Base-by-base conservation (phyloP, 352 stramenopile genomes). In the Globisporangium nagaii region DNA sequence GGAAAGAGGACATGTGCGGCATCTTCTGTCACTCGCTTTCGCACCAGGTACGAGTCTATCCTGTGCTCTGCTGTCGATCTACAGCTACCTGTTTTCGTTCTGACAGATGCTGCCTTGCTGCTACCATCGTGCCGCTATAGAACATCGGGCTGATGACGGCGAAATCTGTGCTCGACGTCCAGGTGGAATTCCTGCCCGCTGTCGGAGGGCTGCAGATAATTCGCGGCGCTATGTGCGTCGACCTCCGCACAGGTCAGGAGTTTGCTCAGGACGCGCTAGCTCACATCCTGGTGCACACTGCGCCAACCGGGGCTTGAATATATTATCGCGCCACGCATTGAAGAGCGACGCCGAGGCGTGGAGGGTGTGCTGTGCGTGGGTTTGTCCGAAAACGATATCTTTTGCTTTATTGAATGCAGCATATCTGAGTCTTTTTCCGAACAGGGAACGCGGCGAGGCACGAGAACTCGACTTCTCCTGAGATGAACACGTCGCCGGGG, bases 401-500 rank as follows among this genome's bases (percentile, higher is more conserved):
- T 39, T 24, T 57, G 37, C 34, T 60, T 41, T 55, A 70, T 55
- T 66, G 56, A 51, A 90, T 58, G 35, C 65, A 86, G 51, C 79
- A 90, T 32, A 74, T 64, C 11, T 73, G 70, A 11, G 57, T 68
- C 42, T 82, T 84, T 52, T 86, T 84, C 0, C 75, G 66, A 4
- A 83, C 73, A 7, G 76, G 76, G 19, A 84, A 86, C 1, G 75
- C 66, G 10, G 63, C 73, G 30, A 92, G 71, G 36, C 80, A 86
- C 17, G 75, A 89, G 56, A 92, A 92, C 43, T 92, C 81, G 31
- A 89, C 66, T 49, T 92, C 81, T 0, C 79, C 81, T 0, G 79
- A 71, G 30, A 86, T 58, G 34, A 92, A 88, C 11, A 85, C 63
- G 54, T 90, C 75, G n/a, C 81, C 79, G 2, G 79, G 72, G 19